Evolutionary conservation across 305 asterid species (phyloP).

Genomic region (Ruellia speciosa): DNA sequence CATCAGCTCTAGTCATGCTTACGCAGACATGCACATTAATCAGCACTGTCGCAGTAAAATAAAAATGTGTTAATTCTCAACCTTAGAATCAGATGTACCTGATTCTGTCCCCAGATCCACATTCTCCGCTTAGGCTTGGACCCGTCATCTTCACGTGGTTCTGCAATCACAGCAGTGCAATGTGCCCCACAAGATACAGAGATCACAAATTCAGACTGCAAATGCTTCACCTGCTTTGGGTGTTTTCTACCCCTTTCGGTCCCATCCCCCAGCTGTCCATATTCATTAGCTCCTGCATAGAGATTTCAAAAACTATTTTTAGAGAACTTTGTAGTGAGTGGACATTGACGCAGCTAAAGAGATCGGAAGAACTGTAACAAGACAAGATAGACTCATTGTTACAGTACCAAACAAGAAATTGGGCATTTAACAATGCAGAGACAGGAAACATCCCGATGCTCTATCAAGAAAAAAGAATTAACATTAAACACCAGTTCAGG

Average conservation of each 20-base stretch:
- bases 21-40: neutral
- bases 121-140: slow-evolving; percentile 63
- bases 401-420: too few species aligned
- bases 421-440: too few species aligned
- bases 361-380: too few species aligned
- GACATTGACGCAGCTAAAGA: neutral
- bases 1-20: neutral
- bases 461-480: too few species aligned
- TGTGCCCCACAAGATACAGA: slow-evolving; percentile 92
- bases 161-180: slow-evolving; percentile 90
- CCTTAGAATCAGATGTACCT: slow-evolving; percentile 34
- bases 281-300: slow-evolving; percentile 78
- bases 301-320: slow-evolving; percentile 14
- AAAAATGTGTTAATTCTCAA: neutral
- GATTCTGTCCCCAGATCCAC: slow-evolving; percentile 99
- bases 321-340: slow-evolving; percentile 4
- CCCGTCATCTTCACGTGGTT: slow-evolving; percentile 78
- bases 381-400: too few species aligned
- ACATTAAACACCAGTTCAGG: too few species aligned
- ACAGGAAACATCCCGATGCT: too few species aligned
- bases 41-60: neutral
- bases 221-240: slow-evolving; percentile 65
- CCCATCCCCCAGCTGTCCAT: slow-evolving; percentile 98
- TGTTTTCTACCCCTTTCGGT: slow-evolving; percentile 61
- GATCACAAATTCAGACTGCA: slow-evolving; percentile 71